Evolutionary conservation across 2,329 filamentous ascomycete species (phyloP).

Genomic region (Hypomyces perniciosus): DNA sequence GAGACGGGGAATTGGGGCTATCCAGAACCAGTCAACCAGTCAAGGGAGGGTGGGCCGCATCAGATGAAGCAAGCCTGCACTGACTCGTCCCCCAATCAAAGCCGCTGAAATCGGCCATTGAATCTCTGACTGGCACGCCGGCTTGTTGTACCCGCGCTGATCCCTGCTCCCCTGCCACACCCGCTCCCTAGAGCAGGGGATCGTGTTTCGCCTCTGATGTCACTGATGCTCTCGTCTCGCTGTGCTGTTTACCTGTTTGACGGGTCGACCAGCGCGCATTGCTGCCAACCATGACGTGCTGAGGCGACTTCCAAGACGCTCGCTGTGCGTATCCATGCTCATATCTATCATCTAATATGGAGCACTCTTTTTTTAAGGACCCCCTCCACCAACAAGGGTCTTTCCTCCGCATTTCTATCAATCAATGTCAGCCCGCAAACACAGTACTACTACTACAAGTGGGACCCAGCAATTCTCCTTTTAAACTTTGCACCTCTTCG

Average conservation of each 20-base stretch:
- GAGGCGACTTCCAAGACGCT: not conserved
- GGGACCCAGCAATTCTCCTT: conserved; percentile 3
- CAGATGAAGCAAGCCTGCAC: conserved; percentile 3
- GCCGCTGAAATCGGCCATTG: not conserved
- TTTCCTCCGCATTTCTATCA: conserved; percentile 1
- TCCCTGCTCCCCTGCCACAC: conserved; percentile 11
- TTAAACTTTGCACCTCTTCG: not conserved
- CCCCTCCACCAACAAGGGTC: conserved; percentile 7
- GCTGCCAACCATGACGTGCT: conserved; percentile 5
- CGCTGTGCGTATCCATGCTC: not conserved
- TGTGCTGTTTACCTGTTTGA: not conserved
- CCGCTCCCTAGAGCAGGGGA: conserved; percentile 1
- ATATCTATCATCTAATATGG: not conserved
- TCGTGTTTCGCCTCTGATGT: conserved; percentile 11
- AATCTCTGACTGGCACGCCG: not conserved
- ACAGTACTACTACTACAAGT: not conserved
- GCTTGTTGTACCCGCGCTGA: conserved; percentile 11
- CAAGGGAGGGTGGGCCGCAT: conserved; percentile 1
- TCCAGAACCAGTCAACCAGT: conserved; percentile 9
- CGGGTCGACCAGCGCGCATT: conserved; percentile 4
- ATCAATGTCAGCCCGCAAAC: conserved; percentile 2
- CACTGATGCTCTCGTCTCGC: not conserved
- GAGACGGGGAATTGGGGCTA: no score
- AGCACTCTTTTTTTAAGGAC: not conserved
- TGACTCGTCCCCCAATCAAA: not conserved